Conservation (phyloP, 2,329 filamentous ascomycete species). For the Colletotrichum incanum region DNA sequence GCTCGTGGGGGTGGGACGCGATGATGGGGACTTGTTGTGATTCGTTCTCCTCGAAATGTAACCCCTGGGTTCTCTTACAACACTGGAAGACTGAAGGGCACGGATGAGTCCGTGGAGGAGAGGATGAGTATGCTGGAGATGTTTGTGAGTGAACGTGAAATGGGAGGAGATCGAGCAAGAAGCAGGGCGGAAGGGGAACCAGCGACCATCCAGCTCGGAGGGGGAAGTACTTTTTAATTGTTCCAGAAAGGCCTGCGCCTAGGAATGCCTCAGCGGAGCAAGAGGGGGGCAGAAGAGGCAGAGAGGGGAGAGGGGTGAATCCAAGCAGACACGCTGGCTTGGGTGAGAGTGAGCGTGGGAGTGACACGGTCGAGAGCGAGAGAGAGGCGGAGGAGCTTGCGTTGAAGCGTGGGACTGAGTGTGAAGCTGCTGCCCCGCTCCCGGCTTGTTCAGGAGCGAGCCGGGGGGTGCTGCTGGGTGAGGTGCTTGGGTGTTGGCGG, state of each 20-base stretch:
- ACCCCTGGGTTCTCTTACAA: background rate
- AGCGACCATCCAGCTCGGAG: background rate
- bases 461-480: conserved; percentile 5
- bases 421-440: conserved; percentile 22
- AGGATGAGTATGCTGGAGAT: background rate
- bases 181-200: background rate
- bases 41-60: background rate
- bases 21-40: background rate
- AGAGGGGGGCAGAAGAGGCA: conserved; percentile 8
- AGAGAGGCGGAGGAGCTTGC: background rate
- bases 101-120: background rate
- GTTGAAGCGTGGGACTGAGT: conserved; percentile 5
- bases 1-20: background rate
- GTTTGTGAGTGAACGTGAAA: background rate
- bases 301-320: conserved; percentile 12
- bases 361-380: background rate
- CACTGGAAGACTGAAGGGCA: background rate
- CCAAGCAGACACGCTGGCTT: conserved; percentile 9
- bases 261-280: conserved; percentile 24
- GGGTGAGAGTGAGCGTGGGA: conserved; percentile 1
- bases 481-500: conserved; percentile 4
- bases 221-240: conserved; percentile 40
- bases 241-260: conserved; percentile 33
- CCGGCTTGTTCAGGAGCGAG: conserved; percentile 16
- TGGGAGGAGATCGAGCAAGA: background rate